Evolutionary conservation across 2,329 filamentous ascomycete genomes (phyloP), one percentile per base, ranked within the genome.

Genomic region (Magnaporthiopsis incrustans): DNA sequence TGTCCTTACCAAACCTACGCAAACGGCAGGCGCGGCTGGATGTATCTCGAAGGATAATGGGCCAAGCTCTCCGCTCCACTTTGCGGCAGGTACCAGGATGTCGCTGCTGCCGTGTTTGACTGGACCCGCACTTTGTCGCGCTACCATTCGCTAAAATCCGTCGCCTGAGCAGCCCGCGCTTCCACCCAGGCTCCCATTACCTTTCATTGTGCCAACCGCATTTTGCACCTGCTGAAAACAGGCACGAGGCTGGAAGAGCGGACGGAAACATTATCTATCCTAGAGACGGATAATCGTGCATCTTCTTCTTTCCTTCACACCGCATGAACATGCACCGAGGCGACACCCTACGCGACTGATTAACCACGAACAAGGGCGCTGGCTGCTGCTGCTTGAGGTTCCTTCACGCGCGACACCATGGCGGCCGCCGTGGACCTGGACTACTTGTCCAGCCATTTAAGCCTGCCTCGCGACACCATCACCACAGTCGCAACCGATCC

Each of bases 401-500:
- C 44, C 44, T 53, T 53, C 22, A 53, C 44, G 44, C 44, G 18
- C 44, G 44, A 53, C 71, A 78, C 69, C 69, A 89, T 89, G 86
- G 85, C 82, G 76, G 80, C 79, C 71, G 79, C 73, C 68, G 77
- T 92, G 72, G 90, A 94, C 78, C 79, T 88, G 69, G 84, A 83
- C 76, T 92, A 90, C 77, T 78, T 94, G 70, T 87, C 89, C 74
- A 82, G 85, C 74, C 88, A 91, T 72, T 85, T 90, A 71, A 83
- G 85, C 72, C 78, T 93, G 73, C 83, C 89, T 33, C 83, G 91
- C 76, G 78, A 82, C 26, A 85, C 83, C 32, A 74, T 94, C 61
- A 78, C 82, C 60, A 80, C 82, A 30, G 77, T 88, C 69, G 79
- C 87, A 57, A 85, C 88, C 65, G 81, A 84, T 56, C 90, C 90